Base-by-base conservation (phyloP, 2,329 filamentous ascomycete genomes). In the Fusarium nygamai region DNA sequence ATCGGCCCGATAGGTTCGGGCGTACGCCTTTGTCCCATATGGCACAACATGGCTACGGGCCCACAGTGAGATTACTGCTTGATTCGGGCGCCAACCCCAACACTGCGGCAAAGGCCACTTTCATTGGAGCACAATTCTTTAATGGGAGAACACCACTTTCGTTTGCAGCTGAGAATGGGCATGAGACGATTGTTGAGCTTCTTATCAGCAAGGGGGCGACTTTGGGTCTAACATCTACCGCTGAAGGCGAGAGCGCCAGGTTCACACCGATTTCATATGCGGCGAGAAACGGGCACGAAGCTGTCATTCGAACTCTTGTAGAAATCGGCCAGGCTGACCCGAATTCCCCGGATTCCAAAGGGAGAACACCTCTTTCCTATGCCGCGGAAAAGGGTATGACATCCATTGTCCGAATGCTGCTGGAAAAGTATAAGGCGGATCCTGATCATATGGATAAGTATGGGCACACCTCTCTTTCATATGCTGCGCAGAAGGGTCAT, bases 221-320 rank as follows among this genome's bases (percentile, higher is more conserved):
- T 20, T 6, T 27, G 0, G n/a, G 17, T 46, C 17, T 13, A 27
- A 9, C 0, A 27, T 1, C n/a, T 46, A 19, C n/a, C 1, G 0
- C 1, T 1, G 0, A 20, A 20, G 43, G 0, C 5, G 0, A 20
- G 5, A 20, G 11, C 9, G 7, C 43, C 1, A 13, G 24, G 0
- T 13, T 27, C 0, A 0, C 43, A 13, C 43, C 43, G 0, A 20
- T 46, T 46, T 27, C 8, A 4, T 46, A 46, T 20, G 44, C 44
- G 0, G 44, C 24, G 12, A 20, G 24, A 3, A 46, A 20, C 12
- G 44, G 44, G 5, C 44, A 46, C 24, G 24, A 1, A 20, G 1
- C 0, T 46, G 44, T 46, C 0, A 8, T 48, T 16, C 27, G 4
- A 29, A 1, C 46, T 5, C 4, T 48, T 0, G 27, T 29, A 3